Conservation (phyloP, 2,329 filamentous ascomycete genomes). For the Colletotrichum camelliae region DNA sequence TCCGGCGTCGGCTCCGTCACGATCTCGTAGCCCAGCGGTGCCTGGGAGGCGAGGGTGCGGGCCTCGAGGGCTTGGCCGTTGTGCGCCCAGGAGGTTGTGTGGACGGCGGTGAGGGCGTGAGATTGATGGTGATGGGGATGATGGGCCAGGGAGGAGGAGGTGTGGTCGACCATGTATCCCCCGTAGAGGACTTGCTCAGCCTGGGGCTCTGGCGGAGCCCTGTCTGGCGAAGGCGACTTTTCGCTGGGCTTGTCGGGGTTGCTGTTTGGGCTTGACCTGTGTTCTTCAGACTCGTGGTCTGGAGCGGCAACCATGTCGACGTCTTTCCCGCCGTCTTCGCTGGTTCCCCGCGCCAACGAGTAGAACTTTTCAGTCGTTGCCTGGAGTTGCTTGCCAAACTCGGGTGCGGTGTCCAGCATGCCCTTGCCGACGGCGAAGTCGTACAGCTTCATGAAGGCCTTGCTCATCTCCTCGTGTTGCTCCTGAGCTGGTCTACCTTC, state of each 20-base stretch:
- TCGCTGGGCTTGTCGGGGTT: background rate
- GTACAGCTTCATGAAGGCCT: slow-evolving; percentile 71
- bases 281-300: background rate
- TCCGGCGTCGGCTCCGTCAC: slow-evolving; percentile 55
- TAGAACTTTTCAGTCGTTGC: slow-evolving; percentile 64
- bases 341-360: slow-evolving; percentile 53
- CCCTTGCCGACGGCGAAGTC: slow-evolving; percentile 64
- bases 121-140: background rate
- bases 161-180: slow-evolving; percentile 31
- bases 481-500: slow-evolving; percentile 72
- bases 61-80: background rate
- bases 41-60: background rate
- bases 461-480: slow-evolving; percentile 75
- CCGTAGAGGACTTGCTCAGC: slow-evolving; percentile 23
- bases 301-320: slow-evolving; percentile 27
- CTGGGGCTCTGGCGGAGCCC: background rate
- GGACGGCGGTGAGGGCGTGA: background rate
- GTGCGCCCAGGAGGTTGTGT: background rate
- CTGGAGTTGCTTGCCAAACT: slow-evolving; percentile 62
- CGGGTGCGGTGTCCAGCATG: slow-evolving; percentile 61
- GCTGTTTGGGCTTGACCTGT: background rate
- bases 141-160: background rate
- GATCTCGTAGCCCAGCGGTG: slow-evolving; percentile 44
- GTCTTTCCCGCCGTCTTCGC: slow-evolving; percentile 41
- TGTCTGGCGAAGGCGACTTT: slow-evolving; percentile 20